Base-by-base conservation (phyloP, 805 yeast species). In the Grigorovia yakushimaensis region DNA sequence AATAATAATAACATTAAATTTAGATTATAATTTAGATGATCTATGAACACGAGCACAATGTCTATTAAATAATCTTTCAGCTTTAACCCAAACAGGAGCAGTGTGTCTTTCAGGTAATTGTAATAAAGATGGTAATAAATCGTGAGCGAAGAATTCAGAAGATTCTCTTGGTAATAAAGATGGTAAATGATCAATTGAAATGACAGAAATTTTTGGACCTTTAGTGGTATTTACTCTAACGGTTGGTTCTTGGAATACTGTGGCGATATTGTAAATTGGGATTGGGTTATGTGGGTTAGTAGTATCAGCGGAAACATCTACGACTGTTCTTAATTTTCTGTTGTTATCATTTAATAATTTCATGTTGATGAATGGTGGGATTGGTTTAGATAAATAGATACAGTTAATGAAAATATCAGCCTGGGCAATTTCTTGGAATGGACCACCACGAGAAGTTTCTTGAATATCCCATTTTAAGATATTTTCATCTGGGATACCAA, bases 211-310 rank as follows among this genome's bases (percentile, higher is more conserved):
- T 65, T 83, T 83, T 53, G 96, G 94, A 49, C 96, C 96, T 33
- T 68, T 72, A 23, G 82, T 73, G 37, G 93, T 81, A 51, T 81
- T 79, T 39, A 91, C 98, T 7, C 69, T 67, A 42, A 87, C 97
- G 2, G 96, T 89, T 54, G 98, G 99, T 58, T 87, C 78, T 54
- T 78, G 77, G 73, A 93, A 93, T 6, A 83, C 88, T 24, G 98
- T 91, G 48, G 96, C 95, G 55, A 87, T 74, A 21, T 79, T 73
- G 69, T 93, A 94, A 47, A 93, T 91, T 51, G 99, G 98, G 50
- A 93, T 78, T 49, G 99, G 99, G 72, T 93, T 93, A 74, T 88
- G 91, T 51, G 97, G 97, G 69, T 93, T 93, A 47, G 98, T 93
- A 43, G 98, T 93, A 71, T 93, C 99, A 48, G 98, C 98, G 45